phyloP scores from a whole-genome alignment of 2,329 filamentous ascomycete species.

The Aspergillus sp. region DNA sequence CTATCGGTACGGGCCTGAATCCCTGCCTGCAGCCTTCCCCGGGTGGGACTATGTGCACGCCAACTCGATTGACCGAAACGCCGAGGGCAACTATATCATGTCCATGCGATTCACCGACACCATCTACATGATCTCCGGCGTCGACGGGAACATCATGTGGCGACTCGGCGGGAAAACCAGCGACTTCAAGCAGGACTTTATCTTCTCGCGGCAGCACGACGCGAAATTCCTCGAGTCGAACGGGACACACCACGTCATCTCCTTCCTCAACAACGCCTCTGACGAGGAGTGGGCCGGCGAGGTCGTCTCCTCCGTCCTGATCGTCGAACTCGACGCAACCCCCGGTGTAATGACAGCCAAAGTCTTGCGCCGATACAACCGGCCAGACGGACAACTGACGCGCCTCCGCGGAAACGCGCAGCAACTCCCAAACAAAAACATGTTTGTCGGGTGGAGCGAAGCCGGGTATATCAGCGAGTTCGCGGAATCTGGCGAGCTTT shows the following conservation, averaged over 20 bases:
- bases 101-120: conserved; percentile 45
- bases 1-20: not conserved
- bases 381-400: conserved; percentile 38
- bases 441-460: conserved; percentile 42
- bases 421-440: conserved; percentile 39
- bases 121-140: conserved; percentile 43
- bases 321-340: conserved; percentile 35
- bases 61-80: conserved; percentile 46
- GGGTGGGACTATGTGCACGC: conserved; percentile 45
- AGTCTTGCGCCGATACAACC: conserved; percentile 32
- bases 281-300: conserved; percentile 35
- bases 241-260: conserved; percentile 37
- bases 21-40: conserved; percentile 10
- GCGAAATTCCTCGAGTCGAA: conserved; percentile 36
- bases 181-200: conserved; percentile 38
- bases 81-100: conserved; percentile 43
- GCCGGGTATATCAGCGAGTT: conserved; percentile 41
- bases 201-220: conserved; percentile 45
- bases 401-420: conserved; percentile 42
- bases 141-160: conserved; percentile 43
- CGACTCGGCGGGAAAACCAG: conserved; percentile 37
- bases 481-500: conserved; percentile 31
- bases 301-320: conserved; percentile 32
- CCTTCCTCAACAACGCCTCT: conserved; percentile 40
- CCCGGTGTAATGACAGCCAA: conserved; percentile 32